Evolutionary conservation across 352 stramenopile genomes (phyloP).

Genomic region (Blastocystis sp.): DNA sequence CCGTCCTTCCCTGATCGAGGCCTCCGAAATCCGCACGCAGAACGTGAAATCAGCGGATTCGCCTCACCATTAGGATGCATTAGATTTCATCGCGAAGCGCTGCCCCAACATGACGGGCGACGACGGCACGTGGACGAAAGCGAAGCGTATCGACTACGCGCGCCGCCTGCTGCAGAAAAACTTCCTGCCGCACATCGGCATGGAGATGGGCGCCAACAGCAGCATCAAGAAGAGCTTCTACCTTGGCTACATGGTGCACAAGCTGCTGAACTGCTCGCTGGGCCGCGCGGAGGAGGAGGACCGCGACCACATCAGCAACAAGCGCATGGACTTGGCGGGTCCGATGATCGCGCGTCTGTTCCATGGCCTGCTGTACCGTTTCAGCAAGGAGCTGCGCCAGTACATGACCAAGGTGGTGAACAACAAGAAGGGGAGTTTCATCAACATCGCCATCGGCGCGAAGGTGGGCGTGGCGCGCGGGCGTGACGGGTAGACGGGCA

Average conservation of each 20-base stretch:
- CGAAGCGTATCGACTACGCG: constrained; percentile 96
- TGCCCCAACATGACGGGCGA: constrained; percentile 47
- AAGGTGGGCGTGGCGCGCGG: constrained; percentile 26
- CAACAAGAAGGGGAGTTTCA: constrained; percentile 50
- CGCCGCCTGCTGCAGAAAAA: constrained; percentile 98
- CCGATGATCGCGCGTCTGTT: constrained; percentile 95
- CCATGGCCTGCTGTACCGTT: constrained; percentile 95
- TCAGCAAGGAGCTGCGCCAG: constrained; percentile 90
- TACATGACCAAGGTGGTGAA: constrained; percentile 79
- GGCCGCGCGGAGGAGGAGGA: constrained; percentile 96
- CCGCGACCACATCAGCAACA: constrained; percentile 99
- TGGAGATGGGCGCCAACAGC: constrained; percentile 89
- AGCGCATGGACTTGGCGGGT: constrained; percentile 96
- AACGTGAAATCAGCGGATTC: constrained; percentile 79
- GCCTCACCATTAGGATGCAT: constrained; percentile 77
- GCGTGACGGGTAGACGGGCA: constrained; percentile 81
- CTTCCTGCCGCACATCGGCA: constrained; percentile 95
- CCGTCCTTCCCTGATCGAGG: constrained; percentile 95
- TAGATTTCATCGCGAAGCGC: constrained; percentile 97
- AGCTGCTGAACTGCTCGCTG: constrained; percentile 97
- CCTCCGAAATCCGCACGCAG: constrained; percentile 96
- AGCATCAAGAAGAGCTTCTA: constrained; percentile 91
- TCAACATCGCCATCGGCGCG: constrained; percentile 40
- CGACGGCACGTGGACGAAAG: constrained; percentile 82
- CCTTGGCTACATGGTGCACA: constrained; percentile 98